Evolutionary conservation across 129 eudicot species (phyloP), one percentile per base, ranked within the genome.

Genomic region (Flaveria sonorensis): DNA sequence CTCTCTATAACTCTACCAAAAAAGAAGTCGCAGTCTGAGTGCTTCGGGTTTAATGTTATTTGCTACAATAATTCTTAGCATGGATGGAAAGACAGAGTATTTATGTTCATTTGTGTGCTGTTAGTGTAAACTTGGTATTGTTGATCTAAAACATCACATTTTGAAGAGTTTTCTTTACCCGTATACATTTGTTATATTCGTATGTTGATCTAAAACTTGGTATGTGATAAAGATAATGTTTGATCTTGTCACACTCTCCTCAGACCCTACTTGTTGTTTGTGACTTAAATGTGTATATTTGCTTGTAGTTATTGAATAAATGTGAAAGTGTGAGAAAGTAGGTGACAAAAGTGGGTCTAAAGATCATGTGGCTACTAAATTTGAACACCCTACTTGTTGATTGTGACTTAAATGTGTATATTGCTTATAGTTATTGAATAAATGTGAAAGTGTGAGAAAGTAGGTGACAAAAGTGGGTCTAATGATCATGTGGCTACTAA

Each of bases 1-100:
- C 84, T 72, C 80, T 83, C 60, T 85, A 85, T 36, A 69, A 85
- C 69, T 81, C 47, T 68, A 72, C 79, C 47, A 74, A 69, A 70
- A 71, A 81, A 74, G 83, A 85, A 24, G 60, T 73, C 52, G 55
- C 14, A 20, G 55, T 30, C 46, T 63, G 69, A 63, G 46, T 63
- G 21, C 20, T 30, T 63, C 21, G 12, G 2, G 69, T 63, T 63
- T 24, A n/a, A n/a, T 63, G 46, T 32, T 30, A 63, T 16, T 28
- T 30, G 4, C 20, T 36, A 0, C 12, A 28, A 63, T 4, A 32
- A 63, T n/a, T 30, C 4, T 63, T 28, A 63, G 9, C 45, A 63
- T 63, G 69, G 69, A 30, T 61, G 68, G 39, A 30, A 14, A 63
- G 42, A 63, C 43, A 30, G 10, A 30, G 13, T 4, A 36, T 32